Evolutionary conservation across 257 asterid species (phyloP), one percentile per base, ranked within the genome.

Genomic region (Cruciata laevipes): DNA sequence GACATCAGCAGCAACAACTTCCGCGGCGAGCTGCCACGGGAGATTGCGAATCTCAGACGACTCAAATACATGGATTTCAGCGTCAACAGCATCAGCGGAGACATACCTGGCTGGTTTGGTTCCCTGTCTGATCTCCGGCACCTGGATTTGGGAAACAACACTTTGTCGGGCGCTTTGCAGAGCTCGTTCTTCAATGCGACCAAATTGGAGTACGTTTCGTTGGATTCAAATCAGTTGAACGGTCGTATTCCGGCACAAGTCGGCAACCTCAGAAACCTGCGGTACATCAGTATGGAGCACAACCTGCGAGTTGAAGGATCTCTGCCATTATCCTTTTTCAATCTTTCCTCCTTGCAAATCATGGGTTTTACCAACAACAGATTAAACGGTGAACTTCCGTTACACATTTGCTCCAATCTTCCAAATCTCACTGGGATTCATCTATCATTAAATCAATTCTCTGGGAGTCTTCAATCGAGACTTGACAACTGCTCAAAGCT

Each of bases 1-100:
- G 61, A 75, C 62, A 3, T 82, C 10, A 31, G 71, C 17, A 20
- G 58, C 55, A 82, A 82, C 25, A 3, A 42, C 53, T 79, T 82
- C 61, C 38, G 38, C 0, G 87, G 87, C 3, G 0, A 68, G 8
- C 17, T 76, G 40, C 80, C 80, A 5, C 2, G 11, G 6, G 71
- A 76, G 27, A 33, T 76, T 2, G 5, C 49, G 3, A 31, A 8
- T 0, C 31, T 76, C 24, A 30, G 16, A 4, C 11, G 78, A 31
- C 27, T 79, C n/a, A 57, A 64, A 18, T 5, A 24, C 6, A 55
- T 82, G 0, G 10, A 53, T 42, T 30, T 82, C 5, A 16, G 13
- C 0, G 11, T 3, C 57, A 79, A 82, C 61, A 24, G 1, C 5
- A 55, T 82, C 4, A 31, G 18, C 17, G 87, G 84, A 1, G 44